Conservation (phyloP, 129 eudicot genomes). For the Tagetes erecta region DNA sequence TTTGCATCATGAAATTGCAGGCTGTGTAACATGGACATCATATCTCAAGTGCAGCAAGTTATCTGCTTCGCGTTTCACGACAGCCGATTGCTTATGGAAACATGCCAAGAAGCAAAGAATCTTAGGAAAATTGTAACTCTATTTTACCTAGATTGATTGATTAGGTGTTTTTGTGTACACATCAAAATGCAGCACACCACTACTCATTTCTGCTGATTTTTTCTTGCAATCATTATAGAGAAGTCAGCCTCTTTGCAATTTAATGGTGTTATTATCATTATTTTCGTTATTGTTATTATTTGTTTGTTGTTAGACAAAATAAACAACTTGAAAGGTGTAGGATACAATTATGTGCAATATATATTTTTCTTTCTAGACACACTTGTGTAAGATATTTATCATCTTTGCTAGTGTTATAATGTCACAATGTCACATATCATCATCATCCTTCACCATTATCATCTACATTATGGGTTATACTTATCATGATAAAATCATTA, state of each 20-base stretch:
- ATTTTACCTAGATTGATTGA: conserved; percentile 71
- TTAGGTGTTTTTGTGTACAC: conserved; percentile 27
- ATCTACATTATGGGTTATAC: too few species aligned
- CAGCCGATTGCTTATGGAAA: conserved; percentile 93
- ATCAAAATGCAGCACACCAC: conserved; percentile 26
- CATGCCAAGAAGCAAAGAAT: conserved; percentile 98
- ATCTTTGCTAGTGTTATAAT: neutral
- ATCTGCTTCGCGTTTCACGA: conserved; percentile 97
- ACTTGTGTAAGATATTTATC: neutral
- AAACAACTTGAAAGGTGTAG: conserved; percentile 28
- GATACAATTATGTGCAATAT: conserved; percentile 27
- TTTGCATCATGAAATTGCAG: conserved; percentile 43
- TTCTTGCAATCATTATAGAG: conserved; percentile 36
- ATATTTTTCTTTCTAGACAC: conserved; percentile 17
- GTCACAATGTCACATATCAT: neutral
- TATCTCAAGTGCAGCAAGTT: conserved; percentile 93
- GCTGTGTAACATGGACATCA: conserved; percentile 97
- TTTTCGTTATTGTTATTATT: conserved; percentile 21
- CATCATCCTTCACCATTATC: neutral
- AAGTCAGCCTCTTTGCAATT: conserved; percentile 29
- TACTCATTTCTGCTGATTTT: conserved; percentile 38
- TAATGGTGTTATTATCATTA: conserved; percentile 27
- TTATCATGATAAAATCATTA: too few species aligned
- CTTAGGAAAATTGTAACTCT: conserved; percentile 93
- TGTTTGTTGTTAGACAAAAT: conserved; percentile 15